A percentile compares a stretch with the other conserved stretches of the same genome.
Conservation (phyloP, 768 basidiomycete species). For the Clathrus columnatus region DNA sequence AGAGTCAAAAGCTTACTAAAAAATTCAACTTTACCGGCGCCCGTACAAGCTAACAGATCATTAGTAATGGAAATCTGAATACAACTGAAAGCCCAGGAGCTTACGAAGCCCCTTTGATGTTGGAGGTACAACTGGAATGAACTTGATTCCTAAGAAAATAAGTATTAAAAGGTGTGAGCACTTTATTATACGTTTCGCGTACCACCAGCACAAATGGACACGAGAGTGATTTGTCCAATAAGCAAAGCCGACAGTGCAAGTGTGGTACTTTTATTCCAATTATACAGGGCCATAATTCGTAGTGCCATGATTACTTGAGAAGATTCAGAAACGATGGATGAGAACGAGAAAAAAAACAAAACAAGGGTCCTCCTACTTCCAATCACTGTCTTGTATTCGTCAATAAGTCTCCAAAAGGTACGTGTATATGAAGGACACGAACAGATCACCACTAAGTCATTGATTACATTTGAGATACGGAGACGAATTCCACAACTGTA, state of each 20-base stretch:
- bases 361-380: too few relatives aligned
- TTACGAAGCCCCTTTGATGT: too few relatives aligned
- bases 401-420: background rate
- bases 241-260: background rate
- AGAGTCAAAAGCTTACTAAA: background rate
- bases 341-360: too few relatives aligned
- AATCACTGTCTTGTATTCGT: background rate
- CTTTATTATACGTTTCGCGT: too few relatives aligned
- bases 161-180: too few relatives aligned
- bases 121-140: too few relatives aligned
- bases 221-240: background rate
- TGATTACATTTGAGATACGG: background rate
- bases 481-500: background rate
- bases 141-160: background rate
- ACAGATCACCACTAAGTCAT: background rate
- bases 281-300: background rate
- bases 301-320: background rate
- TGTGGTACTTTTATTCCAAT: background rate
- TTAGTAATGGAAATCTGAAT: too few relatives aligned
- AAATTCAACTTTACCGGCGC: background rate
- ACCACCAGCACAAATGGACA: background rate
- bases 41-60: background rate
- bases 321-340: background rate
- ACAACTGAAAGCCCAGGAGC: background rate
- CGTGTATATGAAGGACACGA: background rate